Evolutionary conservation across 140 eudicot genomes (phyloP).

Genomic region (Anethum foeniculum): DNA sequence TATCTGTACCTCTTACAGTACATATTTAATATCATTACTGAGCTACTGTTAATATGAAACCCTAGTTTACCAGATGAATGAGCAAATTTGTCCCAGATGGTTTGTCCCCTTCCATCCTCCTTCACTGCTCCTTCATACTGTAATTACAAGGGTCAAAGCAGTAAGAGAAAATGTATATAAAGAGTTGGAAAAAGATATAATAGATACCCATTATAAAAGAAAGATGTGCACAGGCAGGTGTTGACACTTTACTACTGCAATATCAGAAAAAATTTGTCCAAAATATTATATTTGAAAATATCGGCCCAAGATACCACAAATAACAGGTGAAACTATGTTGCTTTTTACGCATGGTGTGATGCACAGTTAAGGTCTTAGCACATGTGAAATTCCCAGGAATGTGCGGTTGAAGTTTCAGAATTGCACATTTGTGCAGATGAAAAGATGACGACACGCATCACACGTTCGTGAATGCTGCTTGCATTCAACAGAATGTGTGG

Average conservation of each 20-base stretch:
- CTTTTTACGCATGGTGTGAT: background rate
- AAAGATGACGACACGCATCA: too few species aligned
- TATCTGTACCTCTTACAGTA: background rate
- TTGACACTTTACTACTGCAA: too few species aligned
- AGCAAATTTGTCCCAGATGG: slow-evolving; percentile 85
- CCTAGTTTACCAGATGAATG: slow-evolving; percentile 64
- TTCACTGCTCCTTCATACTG: slow-evolving; percentile 98
- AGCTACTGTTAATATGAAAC: background rate
- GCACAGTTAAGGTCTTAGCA: background rate
- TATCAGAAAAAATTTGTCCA: too few species aligned
- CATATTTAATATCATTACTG: background rate
- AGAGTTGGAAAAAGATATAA: too few species aligned
- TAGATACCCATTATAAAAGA: background rate
- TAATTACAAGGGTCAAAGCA: background rate
- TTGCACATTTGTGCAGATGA: too few species aligned
- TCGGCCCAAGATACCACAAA: background rate
- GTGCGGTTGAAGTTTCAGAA: too few species aligned
- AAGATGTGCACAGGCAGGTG: background rate
- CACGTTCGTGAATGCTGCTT: too few species aligned
- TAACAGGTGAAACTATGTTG: background rate
- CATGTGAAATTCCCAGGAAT: too few species aligned
- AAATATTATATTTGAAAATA: too few species aligned
- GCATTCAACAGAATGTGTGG: too few species aligned
- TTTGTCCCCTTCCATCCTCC: slow-evolving; percentile 89
- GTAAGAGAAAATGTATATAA: background rate